Base-by-base conservation (phyloP, 345 rosid genomes). In the Mallotus nudiflorus region DNA sequence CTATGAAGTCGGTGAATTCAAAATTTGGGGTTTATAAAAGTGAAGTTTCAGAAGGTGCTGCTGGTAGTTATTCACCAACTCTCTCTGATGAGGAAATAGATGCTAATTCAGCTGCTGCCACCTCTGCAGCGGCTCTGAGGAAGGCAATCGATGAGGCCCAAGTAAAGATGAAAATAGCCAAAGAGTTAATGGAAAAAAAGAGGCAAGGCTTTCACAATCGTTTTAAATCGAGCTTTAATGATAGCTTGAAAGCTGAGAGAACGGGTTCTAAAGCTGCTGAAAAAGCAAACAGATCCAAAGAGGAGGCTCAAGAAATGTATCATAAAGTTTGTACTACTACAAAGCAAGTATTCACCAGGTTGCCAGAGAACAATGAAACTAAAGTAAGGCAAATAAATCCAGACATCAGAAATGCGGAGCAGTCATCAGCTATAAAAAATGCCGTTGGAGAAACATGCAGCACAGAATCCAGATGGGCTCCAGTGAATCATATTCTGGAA, bases 81-180 rank as follows among this genome's bases (percentile, higher is more conserved):
- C 80, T 65, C 66, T 84, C 85, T 71, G 94, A 89, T 67, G 91
- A 84, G 63, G 89, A 90, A 75, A 73, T 90, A 68, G 96, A 91
- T 75, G 78, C 62, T 60, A 82, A 88, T 82, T 94, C 96, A 54
- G 82, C 74, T 75, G 98, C 98, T 6, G 95, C 97, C 18, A 80
- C 87, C 73, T 94, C 96, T 53, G 97, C 89, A 3, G 97, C 97
- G 59, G 98, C 95, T 22, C 81, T 94, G 85, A 85, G 79, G 72
- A 86, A 83, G 81, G 96, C 98, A 66, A 77, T 94, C 69, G 95
- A 91, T 78, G 91, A 88, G 80, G 98, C 98, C 72, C 89, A 87
- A 70, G 82, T 77, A 14, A 91, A 85, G 77, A 87, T 94, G 74
- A 88, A 73, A 68, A 63, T 86, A 24, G 98, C 98, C 22, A 91